phyloP scores from a whole-genome alignment of 2,329 filamentous ascomycete genomes.

The Cladophialophora psammophila region DNA sequence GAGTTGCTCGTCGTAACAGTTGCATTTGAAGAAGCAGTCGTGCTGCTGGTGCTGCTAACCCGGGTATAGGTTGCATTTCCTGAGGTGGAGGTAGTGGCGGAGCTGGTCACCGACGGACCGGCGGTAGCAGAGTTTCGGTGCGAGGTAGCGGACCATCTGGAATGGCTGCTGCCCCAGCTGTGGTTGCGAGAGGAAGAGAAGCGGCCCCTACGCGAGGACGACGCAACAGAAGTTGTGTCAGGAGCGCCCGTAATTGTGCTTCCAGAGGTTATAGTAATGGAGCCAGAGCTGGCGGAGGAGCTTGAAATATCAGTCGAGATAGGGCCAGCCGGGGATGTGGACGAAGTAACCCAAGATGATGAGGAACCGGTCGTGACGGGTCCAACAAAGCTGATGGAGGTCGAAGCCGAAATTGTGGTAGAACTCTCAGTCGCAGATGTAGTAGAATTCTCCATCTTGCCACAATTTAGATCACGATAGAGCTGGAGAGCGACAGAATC shows the following conservation, averaged over 20 bases:
- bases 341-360: neutral
- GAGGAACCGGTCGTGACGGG: neutral
- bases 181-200: constrained; percentile 2
- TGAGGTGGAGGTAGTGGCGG: constrained; percentile 10
- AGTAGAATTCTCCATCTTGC: constrained; percentile 6
- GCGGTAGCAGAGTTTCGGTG: constrained; percentile 1
- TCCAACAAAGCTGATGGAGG: constrained; percentile 2
- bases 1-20: constrained; percentile 18
- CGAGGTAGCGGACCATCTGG: constrained; percentile 7
- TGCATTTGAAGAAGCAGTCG: constrained; percentile 11
- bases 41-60: constrained; percentile 3
- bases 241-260: neutral
- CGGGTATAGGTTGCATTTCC: constrained; percentile 9
- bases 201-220: neutral
- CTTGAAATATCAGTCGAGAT: neutral
- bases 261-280: constrained; percentile 5
- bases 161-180: constrained; percentile 10
- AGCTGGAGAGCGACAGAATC: constrained; percentile 22
- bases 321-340: neutral
- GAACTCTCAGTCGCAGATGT: constrained; percentile 10
- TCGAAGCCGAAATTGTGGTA: constrained; percentile 4
- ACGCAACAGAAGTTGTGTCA: neutral
- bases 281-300: neutral
- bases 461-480: constrained; percentile 21
- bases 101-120: constrained; percentile 15